phyloP scores from a whole-genome alignment of 306 rosid genomes.

The peach (Prunus persica) region Prunus_persica_NCBIv2 NC_034012.1:2839501-2840000 shows the following conservation, averaged over 20 bases:
- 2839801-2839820: neutral
- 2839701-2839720: neutral
- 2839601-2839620: neutral
- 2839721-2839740: neutral
- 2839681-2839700: neutral
- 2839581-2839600: neutral
- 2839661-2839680: neutral
- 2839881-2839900: neutral
- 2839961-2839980: neutral
- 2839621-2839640: no score
- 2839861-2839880: neutral
- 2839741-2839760: neutral
- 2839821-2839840: neutral
- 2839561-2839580: no score
- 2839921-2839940: neutral
- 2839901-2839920: slow-evolving; percentile 8
- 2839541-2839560: no score
- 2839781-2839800: neutral
- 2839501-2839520: no score
- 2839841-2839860: neutral
- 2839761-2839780: no score
- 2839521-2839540: no score
- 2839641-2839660: neutral
- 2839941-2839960: neutral
- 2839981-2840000: slow-evolving; percentile 4